Conservation (phyloP, 495 filamentous ascomycete genomes). For the Neohortaea acidophila region DNA sequence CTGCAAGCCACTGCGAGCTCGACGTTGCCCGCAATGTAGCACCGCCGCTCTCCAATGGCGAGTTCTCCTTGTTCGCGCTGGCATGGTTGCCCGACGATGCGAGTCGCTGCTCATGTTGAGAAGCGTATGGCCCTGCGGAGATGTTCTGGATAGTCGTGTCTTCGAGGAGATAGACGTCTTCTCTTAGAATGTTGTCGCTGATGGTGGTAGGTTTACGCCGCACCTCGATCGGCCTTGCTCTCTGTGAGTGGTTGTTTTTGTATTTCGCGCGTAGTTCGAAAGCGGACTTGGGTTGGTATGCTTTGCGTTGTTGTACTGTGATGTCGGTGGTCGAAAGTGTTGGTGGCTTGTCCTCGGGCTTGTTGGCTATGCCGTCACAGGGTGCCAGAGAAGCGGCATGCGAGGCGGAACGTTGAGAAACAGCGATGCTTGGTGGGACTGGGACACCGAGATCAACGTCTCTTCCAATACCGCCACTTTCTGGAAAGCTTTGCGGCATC, state of each 20-base stretch:
- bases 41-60: neutral
- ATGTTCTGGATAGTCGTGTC: constrained; percentile 17
- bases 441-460: no score
- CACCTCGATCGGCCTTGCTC: constrained; percentile 8
- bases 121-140: constrained; percentile 16
- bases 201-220: constrained; percentile 9
- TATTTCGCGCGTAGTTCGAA: constrained; percentile 22
- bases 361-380: no score
- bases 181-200: neutral
- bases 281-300: constrained; percentile 16
- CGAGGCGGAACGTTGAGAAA: no score
- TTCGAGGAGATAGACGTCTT: constrained; percentile 10
- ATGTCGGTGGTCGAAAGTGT: no score
- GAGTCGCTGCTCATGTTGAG: neutral
- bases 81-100: neutral
- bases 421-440: no score
- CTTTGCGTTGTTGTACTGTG: neutral
- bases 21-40: constrained; percentile 8
- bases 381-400: no score
- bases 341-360: no score
- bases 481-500: constrained; percentile 6
- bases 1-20: constrained; percentile 16
- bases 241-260: constrained; percentile 6
- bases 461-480: no score
- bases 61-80: constrained; percentile 12